Percentiles rank a stretch among this genome's conserved stretches.
phyloP scores from a whole-genome alignment of 1,284 basidiomycete species.

The Ceratobasidium sp. region DNA sequence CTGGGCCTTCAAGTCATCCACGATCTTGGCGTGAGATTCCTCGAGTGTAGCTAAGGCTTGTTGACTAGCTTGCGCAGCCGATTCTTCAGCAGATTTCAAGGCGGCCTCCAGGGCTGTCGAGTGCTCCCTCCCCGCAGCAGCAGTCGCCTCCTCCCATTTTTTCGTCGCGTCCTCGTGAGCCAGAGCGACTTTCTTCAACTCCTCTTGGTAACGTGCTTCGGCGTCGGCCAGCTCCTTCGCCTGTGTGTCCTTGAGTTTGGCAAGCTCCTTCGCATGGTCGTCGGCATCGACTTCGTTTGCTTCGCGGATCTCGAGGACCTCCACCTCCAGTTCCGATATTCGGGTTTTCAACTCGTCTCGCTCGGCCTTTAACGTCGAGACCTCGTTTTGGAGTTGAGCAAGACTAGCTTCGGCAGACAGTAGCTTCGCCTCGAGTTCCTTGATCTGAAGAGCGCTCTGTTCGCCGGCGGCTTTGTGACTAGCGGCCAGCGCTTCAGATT shows the following conservation, averaged over 20 bases:
- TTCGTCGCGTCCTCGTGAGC: slow-evolving; percentile 63
- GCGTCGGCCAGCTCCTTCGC: slow-evolving; percentile 60
- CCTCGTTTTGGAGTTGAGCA: slow-evolving; percentile 58
- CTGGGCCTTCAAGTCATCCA: slow-evolving; percentile 52
- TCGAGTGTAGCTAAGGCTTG: slow-evolving; percentile 45
- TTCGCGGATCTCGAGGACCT: slow-evolving; percentile 82
- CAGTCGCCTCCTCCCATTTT: slow-evolving; percentile 60
- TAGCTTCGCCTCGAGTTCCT: slow-evolving; percentile 57
- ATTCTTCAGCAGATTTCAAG: slow-evolving; percentile 65
- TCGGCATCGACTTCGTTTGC: slow-evolving; percentile 74
- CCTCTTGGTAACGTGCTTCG: slow-evolving; percentile 62
- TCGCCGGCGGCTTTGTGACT: slow-evolving; percentile 65
- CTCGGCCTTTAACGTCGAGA: slow-evolving; percentile 70
- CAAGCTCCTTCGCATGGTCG: slow-evolving; percentile 62
- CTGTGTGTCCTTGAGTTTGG: slow-evolving; percentile 64
- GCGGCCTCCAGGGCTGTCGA: slow-evolving; percentile 54
- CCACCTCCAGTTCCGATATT: slow-evolving; percentile 81
- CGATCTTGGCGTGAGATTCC: slow-evolving; percentile 45
- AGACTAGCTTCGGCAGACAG: slow-evolving; percentile 33
- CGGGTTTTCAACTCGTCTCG: slow-evolving; percentile 80
- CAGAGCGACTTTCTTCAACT: slow-evolving; percentile 61
- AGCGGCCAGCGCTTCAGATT: slow-evolving; percentile 65
- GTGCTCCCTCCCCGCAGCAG: slow-evolving; percentile 62
- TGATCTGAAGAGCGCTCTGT: slow-evolving; percentile 62
- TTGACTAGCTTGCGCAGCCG: slow-evolving; percentile 39